Conservation (phyloP, 257 asterid genomes). For the Solanum sejunctum region DNA sequence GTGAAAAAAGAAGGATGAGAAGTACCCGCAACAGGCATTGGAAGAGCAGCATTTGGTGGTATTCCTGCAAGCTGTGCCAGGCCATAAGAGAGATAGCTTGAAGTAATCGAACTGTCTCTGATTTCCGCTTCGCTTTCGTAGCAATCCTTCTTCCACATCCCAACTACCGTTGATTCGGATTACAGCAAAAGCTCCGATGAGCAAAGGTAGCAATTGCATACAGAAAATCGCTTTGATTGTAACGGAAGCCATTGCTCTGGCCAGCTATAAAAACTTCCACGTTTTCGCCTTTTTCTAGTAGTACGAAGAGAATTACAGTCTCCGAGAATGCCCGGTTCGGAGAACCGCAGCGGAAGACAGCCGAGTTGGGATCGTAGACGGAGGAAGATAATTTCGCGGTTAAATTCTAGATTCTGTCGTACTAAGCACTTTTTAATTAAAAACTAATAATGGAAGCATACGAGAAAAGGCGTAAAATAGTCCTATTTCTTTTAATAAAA, state of each 20-base stretch:
- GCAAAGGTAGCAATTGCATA: slow-evolving; percentile 12
- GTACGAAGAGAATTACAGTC: neutral
- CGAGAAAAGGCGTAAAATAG: no score
- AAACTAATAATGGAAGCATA: neutral
- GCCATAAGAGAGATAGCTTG: slow-evolving; percentile 77
- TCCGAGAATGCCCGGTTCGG: neutral
- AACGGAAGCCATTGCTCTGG: slow-evolving; percentile 32
- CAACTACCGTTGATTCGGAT: slow-evolving; percentile 20
- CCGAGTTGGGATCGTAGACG: neutral
- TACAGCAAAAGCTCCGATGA: slow-evolving; percentile 19
- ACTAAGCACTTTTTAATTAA: neutral
- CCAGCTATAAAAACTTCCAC: neutral
- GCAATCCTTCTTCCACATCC: slow-evolving; percentile 7
- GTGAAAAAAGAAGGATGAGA: neutral
- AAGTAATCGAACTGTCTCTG: slow-evolving; percentile 80
- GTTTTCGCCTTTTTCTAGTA: neutral
- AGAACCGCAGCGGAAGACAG: neutral
- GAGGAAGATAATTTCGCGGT: neutral
- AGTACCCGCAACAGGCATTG: slow-evolving; percentile 76
- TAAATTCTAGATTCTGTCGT: neutral
- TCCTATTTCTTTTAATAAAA: no score
- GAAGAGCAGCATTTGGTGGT: slow-evolving; percentile 50
- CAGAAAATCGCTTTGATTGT: slow-evolving; percentile 8
- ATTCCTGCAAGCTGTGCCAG: slow-evolving; percentile 56
- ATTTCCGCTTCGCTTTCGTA: slow-evolving; percentile 2